Conservation (phyloP, 148 eudicot species). For the Amaranthus cruentus region DNA sequence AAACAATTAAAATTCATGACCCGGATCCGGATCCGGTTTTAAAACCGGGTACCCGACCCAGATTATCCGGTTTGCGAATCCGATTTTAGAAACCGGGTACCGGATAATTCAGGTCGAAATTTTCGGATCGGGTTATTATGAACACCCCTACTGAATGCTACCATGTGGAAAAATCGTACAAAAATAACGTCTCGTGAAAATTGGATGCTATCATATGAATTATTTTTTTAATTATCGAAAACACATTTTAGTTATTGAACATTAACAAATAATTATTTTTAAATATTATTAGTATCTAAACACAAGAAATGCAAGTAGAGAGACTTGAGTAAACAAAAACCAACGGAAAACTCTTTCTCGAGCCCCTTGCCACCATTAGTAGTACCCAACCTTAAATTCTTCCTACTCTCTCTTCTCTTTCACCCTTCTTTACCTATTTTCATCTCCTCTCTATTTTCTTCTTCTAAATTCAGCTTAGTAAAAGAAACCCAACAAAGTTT, state of each 20-base stretch:
- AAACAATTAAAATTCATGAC: no score
- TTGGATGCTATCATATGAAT: not conserved
- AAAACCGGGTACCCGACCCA: no score
- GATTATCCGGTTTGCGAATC: no score
- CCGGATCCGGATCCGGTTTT: no score
- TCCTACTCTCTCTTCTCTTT: slow-evolving; percentile 9
- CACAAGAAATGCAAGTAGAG: slow-evolving; percentile 15
- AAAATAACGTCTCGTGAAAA: slow-evolving; percentile 8
- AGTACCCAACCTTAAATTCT: slow-evolving; percentile 23
- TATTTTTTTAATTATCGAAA: not conserved
- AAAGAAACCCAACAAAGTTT: not conserved
- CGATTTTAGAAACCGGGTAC: no score
- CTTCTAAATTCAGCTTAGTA: not conserved
- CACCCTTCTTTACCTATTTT: not conserved
- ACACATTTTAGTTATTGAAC: no score
- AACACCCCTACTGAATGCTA: slow-evolving; percentile 31
- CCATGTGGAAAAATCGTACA: no score
- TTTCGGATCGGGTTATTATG: no score
- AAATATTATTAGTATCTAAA: not conserved
- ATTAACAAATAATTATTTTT: no score
- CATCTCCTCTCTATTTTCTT: not conserved
- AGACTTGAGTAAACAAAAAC: slow-evolving; percentile 2
- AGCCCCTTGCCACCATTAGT: slow-evolving; percentile 47
- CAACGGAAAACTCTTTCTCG: slow-evolving; percentile 41
- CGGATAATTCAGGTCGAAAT: no score